Percentiles rank a stretch among this genome's conserved stretches.
Evolutionary conservation across 164 flowering plant genomes (phyloP).

Genomic region (Vitis cinerea): DNA sequence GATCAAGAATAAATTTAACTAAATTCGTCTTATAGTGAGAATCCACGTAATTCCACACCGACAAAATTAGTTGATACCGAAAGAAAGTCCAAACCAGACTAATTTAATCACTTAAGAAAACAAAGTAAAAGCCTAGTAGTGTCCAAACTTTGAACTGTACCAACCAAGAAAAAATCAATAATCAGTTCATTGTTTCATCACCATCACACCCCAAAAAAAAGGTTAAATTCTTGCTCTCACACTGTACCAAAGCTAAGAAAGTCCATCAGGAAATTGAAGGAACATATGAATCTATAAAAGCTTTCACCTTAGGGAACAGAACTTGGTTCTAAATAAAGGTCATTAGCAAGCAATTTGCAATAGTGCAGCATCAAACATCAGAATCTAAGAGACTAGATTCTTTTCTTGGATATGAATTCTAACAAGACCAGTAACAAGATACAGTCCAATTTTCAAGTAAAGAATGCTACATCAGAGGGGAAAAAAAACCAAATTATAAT

Average conservation of each 20-base stretch:
- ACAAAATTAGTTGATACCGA: not conserved
- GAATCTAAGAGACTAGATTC: not conserved
- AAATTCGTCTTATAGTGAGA: not conserved
- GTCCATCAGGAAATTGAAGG: no score
- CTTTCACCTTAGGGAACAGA: conserved; percentile 5
- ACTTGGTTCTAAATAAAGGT: conserved; percentile 1
- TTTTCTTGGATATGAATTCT: conserved; percentile 4
- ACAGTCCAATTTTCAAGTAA: not conserved
- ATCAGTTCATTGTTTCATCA: no score
- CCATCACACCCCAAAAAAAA: not conserved
- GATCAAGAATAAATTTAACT: not conserved
- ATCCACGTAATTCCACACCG: not conserved
- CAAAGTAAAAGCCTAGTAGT: not conserved
- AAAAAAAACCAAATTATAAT: not conserved
- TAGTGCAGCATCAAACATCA: not conserved
- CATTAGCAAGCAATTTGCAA: not conserved
- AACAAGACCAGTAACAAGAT: not conserved
- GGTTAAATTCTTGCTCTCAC: not conserved
- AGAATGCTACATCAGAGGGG: not conserved
- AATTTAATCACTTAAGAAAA: not conserved
- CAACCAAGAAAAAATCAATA: not conserved
- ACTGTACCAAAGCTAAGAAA: no score
- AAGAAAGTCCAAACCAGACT: not conserved
- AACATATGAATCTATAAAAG: not conserved
- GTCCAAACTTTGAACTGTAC: not conserved